Evolutionary conservation across 116 monocot species (phyloP).

Genomic region (Zostera marina): DNA sequence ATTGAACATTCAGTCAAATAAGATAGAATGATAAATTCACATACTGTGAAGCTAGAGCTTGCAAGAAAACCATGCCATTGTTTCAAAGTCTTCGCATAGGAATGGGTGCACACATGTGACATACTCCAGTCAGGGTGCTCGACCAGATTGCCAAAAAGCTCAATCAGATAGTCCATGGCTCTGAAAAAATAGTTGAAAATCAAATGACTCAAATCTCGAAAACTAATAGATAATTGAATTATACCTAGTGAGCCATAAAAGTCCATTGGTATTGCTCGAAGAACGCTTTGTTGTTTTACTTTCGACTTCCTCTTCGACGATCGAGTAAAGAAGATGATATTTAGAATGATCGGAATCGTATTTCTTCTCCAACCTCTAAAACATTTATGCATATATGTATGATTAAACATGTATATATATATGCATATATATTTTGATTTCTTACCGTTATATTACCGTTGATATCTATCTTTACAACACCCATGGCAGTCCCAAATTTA

Average conservation of each 20-base stretch:
- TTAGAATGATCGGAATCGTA: slow-evolving; percentile 61
- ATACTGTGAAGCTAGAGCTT: slow-evolving; percentile 76
- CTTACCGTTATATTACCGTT: slow-evolving; percentile 88
- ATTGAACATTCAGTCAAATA: background rate
- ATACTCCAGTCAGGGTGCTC: slow-evolving; percentile 76
- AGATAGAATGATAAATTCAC: background rate
- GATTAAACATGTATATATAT: too few species aligned
- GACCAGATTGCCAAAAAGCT: slow-evolving; percentile 66
- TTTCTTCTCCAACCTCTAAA: slow-evolving; percentile 79
- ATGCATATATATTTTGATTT: too few species aligned
- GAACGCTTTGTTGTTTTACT: slow-evolving; percentile 74
- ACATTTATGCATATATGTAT: too few species aligned
- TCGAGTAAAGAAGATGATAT: slow-evolving; percentile 56
- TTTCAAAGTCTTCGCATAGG: slow-evolving; percentile 77
- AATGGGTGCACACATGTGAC: slow-evolving; percentile 66
- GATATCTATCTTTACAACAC: slow-evolving; percentile 84
- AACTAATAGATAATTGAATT: background rate
- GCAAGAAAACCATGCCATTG: slow-evolving; percentile 94
- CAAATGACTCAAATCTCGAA: background rate
- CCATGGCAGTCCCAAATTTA: slow-evolving; percentile 86
- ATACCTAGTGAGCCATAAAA: slow-evolving; percentile 94
- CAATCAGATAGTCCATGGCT: slow-evolving; percentile 87
- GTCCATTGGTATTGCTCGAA: slow-evolving; percentile 92
- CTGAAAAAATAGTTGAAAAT: slow-evolving; percentile 14
- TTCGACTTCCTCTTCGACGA: slow-evolving; percentile 72